Conservation (phyloP, 2,329 filamentous ascomycete species). For the Ascochyta viciae-villosae region DNA sequence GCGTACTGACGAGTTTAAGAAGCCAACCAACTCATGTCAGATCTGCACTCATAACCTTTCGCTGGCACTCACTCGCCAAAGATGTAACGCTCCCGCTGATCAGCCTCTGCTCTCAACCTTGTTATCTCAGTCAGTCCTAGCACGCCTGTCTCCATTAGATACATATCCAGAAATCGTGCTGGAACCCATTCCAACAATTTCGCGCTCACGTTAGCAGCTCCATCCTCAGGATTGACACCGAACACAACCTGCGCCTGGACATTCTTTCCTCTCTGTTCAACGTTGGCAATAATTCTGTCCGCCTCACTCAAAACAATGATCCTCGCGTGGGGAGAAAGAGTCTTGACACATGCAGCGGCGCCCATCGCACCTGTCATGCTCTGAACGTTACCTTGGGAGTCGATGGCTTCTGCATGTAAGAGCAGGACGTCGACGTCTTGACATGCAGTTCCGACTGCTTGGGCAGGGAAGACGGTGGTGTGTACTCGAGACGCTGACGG, state of each 20-base stretch:
- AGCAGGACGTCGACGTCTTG: constrained; percentile 64
- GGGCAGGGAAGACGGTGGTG: constrained; percentile 60
- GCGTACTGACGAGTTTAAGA: background rate
- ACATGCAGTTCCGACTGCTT: constrained; percentile 63
- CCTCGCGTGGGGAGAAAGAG: constrained; percentile 55
- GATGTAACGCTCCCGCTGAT: constrained; percentile 29
- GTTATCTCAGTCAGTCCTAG: constrained; percentile 26
- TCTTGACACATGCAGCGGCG: constrained; percentile 62
- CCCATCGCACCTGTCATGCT: constrained; percentile 73
- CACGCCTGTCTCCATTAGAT: constrained; percentile 40
- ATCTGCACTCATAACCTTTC: background rate
- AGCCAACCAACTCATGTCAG: background rate
- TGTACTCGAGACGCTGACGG: background rate
- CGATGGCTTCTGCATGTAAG: constrained; percentile 70
- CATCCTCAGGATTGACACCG: background rate
- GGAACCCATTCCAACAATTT: constrained; percentile 45
- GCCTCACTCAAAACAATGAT: constrained; percentile 65
- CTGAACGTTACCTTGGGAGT: constrained; percentile 63
- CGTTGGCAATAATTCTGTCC: constrained; percentile 23
- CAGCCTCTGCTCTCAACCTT: constrained; percentile 18
- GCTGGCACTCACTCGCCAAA: constrained; percentile 16
- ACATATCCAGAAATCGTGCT: constrained; percentile 33
- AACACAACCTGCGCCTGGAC: background rate
- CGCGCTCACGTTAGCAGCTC: background rate
- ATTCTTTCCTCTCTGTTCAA: background rate